Evolutionary conservation across 306 rosid species (phyloP).

Genomic region (Castanea mollissima): DNA sequence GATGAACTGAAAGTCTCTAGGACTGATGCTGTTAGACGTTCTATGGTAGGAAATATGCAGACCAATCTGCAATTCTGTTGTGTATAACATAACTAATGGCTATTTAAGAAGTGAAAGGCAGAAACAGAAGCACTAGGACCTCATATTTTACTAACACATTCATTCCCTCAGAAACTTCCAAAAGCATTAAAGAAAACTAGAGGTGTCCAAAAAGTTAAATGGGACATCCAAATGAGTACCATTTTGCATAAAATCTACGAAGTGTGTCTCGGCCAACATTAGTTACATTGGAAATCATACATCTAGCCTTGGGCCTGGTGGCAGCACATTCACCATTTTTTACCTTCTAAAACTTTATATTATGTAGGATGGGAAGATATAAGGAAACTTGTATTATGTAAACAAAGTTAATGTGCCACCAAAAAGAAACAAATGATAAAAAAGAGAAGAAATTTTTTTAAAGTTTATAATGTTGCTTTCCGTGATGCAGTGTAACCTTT

Average conservation of each 20-base stretch:
- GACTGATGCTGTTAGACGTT: neutral
- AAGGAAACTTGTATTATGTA: neutral
- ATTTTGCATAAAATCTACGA: neutral
- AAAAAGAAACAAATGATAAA: neutral
- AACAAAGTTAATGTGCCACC: neutral
- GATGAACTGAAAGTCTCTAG: neutral
- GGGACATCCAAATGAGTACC: neutral
- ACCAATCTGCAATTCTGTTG: neutral
- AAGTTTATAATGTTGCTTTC: neutral
- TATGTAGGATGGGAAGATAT: neutral
- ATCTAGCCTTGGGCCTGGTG: neutral
- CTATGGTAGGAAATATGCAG: neutral
- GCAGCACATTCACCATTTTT: neutral
- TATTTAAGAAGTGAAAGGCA: neutral
- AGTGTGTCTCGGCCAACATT: neutral
- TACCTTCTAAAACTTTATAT: neutral
- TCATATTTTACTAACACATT: neutral
- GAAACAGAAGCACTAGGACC: neutral
- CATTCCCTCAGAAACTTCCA: neutral
- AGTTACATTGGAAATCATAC: neutral
- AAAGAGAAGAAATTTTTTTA: neutral
- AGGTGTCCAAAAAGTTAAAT: neutral
- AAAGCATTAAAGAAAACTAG: neutral
- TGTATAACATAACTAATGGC: neutral
- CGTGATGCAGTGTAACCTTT: slow-evolving; percentile 7